phyloP scores from a whole-genome alignment of 192 early-diverging fungal species.

The Radiomyces spectabilis region DNA sequence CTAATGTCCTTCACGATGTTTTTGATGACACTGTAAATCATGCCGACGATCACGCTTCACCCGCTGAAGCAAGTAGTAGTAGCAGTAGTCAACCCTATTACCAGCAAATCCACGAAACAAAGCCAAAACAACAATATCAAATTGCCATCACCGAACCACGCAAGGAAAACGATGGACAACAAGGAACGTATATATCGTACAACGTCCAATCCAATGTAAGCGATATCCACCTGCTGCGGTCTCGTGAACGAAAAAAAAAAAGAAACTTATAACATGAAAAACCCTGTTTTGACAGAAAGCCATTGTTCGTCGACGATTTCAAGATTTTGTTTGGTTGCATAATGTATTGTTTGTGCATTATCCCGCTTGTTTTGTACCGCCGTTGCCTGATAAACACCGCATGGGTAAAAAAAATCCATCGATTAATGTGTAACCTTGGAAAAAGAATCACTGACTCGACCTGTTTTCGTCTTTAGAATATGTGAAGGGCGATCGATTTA shows the following conservation, averaged over 20 bases:
- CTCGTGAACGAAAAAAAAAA: too few relatives aligned
- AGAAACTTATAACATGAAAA: constrained; percentile 24
- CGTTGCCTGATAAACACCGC: constrained; percentile 89
- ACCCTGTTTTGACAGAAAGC: constrained; percentile 39
- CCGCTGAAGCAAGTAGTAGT: neutral
- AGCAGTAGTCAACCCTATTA: neutral
- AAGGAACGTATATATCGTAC: constrained; percentile 78
- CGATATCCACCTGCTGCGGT: neutral
- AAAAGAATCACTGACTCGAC: neutral
- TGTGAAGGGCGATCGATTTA: constrained; percentile 92
- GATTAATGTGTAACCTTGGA: neutral
- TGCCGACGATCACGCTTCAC: constrained; percentile 1
- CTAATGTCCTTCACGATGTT: neutral
- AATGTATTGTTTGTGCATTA: constrained; percentile 64
- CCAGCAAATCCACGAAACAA: neutral
- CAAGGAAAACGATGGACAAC: constrained; percentile 86
- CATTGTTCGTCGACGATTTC: constrained; percentile 80
- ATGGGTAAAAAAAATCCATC: constrained; percentile 59
- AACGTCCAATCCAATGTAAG: constrained; percentile 68
- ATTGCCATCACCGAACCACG: constrained; percentile 74
- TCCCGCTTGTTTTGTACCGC: constrained; percentile 79
- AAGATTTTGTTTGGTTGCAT: constrained; percentile 92
- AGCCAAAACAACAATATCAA: neutral
- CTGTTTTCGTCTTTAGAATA: constrained; percentile 53
- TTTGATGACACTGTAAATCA: neutral